Conservation (phyloP, 257 asterid species). For the Paraleonurus japonicus region DNA sequence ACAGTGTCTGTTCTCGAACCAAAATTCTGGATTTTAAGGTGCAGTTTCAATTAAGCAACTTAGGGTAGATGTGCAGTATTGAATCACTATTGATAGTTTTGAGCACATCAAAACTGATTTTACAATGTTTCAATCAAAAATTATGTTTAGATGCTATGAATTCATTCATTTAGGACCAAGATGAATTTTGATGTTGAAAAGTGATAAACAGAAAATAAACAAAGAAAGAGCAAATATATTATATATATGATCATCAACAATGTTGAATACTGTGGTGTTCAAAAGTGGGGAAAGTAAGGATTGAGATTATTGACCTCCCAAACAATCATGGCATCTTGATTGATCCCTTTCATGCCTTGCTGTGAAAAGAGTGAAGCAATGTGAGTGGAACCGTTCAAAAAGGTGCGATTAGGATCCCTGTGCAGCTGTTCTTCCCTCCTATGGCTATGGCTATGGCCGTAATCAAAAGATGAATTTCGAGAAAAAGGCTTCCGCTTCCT, state of each 20-base stretch:
- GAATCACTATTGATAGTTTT: not conserved
- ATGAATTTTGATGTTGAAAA: not conserved
- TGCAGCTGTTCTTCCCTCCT: conserved; percentile 66
- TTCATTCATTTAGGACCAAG: not conserved
- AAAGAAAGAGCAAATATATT: not conserved
- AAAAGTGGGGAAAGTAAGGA: too few species aligned
- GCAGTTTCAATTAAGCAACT: conserved; percentile 20
- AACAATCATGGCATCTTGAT: conserved; percentile 94
- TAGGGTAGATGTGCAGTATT: not conserved
- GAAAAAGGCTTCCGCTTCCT: conserved; percentile 41
- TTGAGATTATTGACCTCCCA: too few species aligned
- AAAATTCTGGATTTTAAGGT: conserved; percentile 61
- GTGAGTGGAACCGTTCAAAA: conserved; percentile 77
- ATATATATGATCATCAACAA: too few species aligned
- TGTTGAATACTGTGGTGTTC: too few species aligned
- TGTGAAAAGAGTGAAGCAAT: conserved; percentile 70
- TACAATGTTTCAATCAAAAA: not conserved
- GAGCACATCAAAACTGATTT: too few species aligned
- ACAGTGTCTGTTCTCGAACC: conserved; percentile 82
- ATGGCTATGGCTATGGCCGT: too few species aligned
- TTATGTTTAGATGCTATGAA: not conserved
- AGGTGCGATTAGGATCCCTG: conserved; percentile 62
- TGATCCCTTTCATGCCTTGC: conserved; percentile 84
- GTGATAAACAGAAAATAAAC: not conserved
- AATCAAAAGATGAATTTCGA: conserved; percentile 55